Evolutionary conservation across 306 rosid species (phyloP), one percentile per base, ranked within the genome.

Genomic region (Trifolium subterraneum): DNA sequence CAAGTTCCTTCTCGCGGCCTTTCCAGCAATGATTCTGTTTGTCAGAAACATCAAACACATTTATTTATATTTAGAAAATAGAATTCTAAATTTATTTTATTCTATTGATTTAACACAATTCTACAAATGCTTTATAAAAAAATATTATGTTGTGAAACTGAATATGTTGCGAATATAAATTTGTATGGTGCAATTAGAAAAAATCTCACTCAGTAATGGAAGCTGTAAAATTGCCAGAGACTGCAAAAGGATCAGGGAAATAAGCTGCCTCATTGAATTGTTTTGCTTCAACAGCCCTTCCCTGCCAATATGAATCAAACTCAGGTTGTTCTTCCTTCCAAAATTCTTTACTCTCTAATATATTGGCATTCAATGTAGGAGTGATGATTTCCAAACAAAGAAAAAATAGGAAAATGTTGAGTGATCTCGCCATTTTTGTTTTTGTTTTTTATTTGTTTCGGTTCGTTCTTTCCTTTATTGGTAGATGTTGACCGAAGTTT

Each of bases 221-320:
- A 9, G 39, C 42, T 16, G 81, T 84, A 15, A 90, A 2, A 70
- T 83, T 83, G 27, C 70, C 62, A 0, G 90, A 79, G 67, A 87
- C 78, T 2, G 59, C 59, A 42, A 15, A 84, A 0, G 98, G 98
- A 41, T 90, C 62, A 14, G 54, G 0, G 8, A 52, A 16, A 56
- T 16, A 87, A n/a, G 90, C 86, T 1, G 44, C 25, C 0, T 7
- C 2, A 76, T 81, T 83, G 2, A 2, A 45, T n/a, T 23, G 2
- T 4, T 45, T 15, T 33, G 96, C 93, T 6, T 38, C 6, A 10
- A 25, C 35, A 2, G 80, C 87, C 50, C 86, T 79, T n/a, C 8
- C 12, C 64, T 76, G 62, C 98, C 98, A 90, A 79, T 90, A 92
- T 3, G 58, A 12, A 67, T 90, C 92, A 33, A 64, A 81, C 22